phyloP scores from a whole-genome alignment of 805 yeast species.

The Lipomyces starkeyi region DNA sequence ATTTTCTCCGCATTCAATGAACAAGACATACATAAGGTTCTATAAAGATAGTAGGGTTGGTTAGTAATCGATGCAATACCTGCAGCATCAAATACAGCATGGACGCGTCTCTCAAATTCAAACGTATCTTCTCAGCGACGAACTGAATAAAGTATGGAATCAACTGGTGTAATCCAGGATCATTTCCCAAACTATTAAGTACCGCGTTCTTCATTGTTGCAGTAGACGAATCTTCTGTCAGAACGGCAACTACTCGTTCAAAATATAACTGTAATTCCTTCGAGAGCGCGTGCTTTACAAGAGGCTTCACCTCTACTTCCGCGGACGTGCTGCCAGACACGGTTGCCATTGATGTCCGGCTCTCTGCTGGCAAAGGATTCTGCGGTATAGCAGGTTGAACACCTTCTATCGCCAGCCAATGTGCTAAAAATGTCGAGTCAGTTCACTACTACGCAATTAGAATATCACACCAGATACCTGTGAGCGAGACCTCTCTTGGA shows the following conservation, averaged over 20 bases:
- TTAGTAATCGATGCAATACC: constrained; percentile 80
- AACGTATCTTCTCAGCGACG: constrained; percentile 90
- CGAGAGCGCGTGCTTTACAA: constrained; percentile 93
- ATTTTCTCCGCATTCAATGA: background rate
- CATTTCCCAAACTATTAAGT: constrained; percentile 79
- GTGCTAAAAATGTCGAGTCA: constrained; percentile 34
- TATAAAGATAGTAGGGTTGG: constrained; percentile 82
- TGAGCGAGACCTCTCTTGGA: constrained; percentile 88
- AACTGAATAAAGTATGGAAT: constrained; percentile 97
- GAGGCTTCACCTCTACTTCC: constrained; percentile 75
- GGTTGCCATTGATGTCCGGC: constrained; percentile 18
- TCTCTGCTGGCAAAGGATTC: constrained; percentile 63
- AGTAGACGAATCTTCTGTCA: constrained; percentile 61
- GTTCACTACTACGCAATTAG: background rate
- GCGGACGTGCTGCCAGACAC: constrained; percentile 51
- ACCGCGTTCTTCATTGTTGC: constrained; percentile 73
- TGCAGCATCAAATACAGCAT: constrained; percentile 84
- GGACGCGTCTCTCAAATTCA: constrained; percentile 74
- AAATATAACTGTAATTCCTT: constrained; percentile 93
- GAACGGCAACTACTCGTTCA: constrained; percentile 83
- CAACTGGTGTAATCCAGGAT: constrained; percentile 94
- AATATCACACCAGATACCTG: constrained; percentile 63
- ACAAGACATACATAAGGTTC: constrained; percentile 63
- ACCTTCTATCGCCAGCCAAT: constrained; percentile 97
- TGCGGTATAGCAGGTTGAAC: constrained; percentile 98